phyloP scores from a whole-genome alignment of 129 eudicot species.

The Cynara cardunculus region DNA sequence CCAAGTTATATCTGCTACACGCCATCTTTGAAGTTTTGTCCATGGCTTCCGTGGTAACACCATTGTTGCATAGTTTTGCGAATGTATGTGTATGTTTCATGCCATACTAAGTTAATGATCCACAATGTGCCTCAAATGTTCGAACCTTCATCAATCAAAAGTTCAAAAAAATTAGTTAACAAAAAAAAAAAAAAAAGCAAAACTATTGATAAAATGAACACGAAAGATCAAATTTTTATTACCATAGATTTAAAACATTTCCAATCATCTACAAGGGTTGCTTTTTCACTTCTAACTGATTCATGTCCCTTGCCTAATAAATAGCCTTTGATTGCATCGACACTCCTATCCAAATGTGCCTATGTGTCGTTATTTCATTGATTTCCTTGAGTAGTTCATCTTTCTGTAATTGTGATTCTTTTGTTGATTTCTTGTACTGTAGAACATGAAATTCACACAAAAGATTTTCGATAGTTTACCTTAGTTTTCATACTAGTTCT shows the following conservation, averaged over 20 bases:
- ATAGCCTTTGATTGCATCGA: not conserved
- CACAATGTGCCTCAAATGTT: conserved; percentile 52
- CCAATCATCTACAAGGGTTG: conserved; percentile 38
- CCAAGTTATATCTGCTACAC: too few relatives aligned
- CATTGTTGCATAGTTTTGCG: conserved; percentile 68
- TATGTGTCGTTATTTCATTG: conserved; percentile 8
- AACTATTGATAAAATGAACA: not conserved
- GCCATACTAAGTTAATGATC: conserved; percentile 71
- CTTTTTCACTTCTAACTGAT: conserved; percentile 4
- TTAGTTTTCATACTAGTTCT: too few relatives aligned
- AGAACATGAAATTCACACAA: not conserved
- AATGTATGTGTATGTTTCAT: conserved; percentile 74
- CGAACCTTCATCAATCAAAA: conserved; percentile 37
- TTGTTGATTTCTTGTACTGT: not conserved
- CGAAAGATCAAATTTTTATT: not conserved
- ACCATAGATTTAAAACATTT: conserved; percentile 30
- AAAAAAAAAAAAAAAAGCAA: not conserved
- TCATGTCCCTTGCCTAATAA: not conserved
- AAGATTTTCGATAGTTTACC: not conserved
- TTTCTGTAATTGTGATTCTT: not conserved
- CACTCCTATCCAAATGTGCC: conserved; percentile 11
- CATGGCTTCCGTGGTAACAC: conserved; percentile 32
- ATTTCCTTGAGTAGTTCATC: conserved; percentile 4
- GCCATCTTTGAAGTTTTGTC: conserved; percentile 7
- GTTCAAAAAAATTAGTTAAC: not conserved